Percentiles rank a stretch among this genome's conserved stretches.
Evolutionary conservation across 2,329 filamentous ascomycete genomes (phyloP).

Genomic region (Pezicula radicicola): DNA sequence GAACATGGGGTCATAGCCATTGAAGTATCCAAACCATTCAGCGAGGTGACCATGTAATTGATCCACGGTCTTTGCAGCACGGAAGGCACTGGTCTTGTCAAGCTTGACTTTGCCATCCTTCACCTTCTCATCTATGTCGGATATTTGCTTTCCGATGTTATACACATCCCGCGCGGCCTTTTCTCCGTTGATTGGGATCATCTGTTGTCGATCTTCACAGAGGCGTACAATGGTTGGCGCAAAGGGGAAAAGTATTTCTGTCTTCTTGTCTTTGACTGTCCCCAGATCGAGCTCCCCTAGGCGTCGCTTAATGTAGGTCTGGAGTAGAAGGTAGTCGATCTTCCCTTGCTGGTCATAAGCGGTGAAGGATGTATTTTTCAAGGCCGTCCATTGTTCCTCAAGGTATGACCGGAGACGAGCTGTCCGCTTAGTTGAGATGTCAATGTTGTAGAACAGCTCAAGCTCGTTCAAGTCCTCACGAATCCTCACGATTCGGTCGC

Average conservation of each 20-base stretch:
- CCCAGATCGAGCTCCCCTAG: conserved; percentile 37
- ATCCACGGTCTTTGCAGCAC: conserved; percentile 40
- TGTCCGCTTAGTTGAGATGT: conserved; percentile 38
- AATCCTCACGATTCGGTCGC: conserved; percentile 41
- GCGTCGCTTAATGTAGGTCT: conserved; percentile 38
- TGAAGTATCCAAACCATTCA: conserved; percentile 49
- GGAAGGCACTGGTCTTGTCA: conserved; percentile 41
- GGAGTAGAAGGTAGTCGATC: conserved; percentile 47
- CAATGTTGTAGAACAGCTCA: conserved; percentile 45
- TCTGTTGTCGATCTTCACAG: conserved; percentile 45
- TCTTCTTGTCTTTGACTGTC: conserved; percentile 31
- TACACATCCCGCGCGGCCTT: conserved; percentile 39
- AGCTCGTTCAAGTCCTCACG: conserved; percentile 44
- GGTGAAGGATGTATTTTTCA: conserved; percentile 33
- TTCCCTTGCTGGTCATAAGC: conserved; percentile 39
- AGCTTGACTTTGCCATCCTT: conserved; percentile 28
- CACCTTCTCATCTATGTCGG: conserved; percentile 32
- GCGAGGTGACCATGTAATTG: conserved; percentile 38
- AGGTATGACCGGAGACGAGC: conserved; percentile 39
- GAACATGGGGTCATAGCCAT: conserved; percentile 52
- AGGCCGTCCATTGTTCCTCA: conserved; percentile 34
- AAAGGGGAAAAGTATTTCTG: conserved; percentile 42
- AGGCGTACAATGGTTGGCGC: conserved; percentile 37
- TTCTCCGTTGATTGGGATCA: conserved; percentile 39
- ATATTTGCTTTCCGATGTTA: conserved; percentile 30